Evolutionary conservation across 2,329 filamentous ascomycete genomes (phyloP).

Genomic region (Diaporthe amygdali): DNA sequence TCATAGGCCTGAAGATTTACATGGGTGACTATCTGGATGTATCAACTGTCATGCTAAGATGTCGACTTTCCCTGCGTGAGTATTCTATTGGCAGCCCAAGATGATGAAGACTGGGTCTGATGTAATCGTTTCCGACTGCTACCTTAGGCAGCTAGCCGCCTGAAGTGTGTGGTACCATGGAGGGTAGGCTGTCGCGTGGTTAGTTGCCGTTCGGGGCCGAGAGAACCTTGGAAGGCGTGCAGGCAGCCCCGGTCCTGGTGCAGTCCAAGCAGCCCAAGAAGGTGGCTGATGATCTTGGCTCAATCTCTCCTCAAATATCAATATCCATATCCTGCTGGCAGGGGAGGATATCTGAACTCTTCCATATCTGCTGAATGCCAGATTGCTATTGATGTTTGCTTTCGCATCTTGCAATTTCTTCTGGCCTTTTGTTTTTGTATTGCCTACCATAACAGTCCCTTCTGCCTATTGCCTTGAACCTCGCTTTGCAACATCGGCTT

Average conservation of each 20-base stretch:
- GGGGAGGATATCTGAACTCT: background rate
- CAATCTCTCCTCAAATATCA: conserved; percentile 4
- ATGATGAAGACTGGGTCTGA: background rate
- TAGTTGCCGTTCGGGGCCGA: background rate
- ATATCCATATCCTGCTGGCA: conserved; percentile 14
- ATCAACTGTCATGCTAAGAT: background rate
- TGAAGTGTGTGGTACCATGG: background rate
- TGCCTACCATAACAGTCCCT: background rate
- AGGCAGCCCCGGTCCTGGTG: background rate
- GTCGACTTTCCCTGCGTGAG: background rate
- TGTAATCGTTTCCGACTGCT: background rate
- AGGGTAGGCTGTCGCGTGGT: background rate
- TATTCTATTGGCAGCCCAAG: background rate
- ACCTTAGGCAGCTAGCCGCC: background rate
- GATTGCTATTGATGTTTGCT: background rate
- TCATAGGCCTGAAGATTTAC: background rate
- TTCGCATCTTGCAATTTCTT: background rate
- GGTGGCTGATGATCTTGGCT: conserved; percentile 9
- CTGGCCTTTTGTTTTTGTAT: background rate
- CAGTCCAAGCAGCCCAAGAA: background rate
- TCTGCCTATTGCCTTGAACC: background rate
- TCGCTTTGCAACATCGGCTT: background rate
- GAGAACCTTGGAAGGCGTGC: background rate
- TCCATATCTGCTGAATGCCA: background rate
- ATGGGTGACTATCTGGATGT: no score